Evolutionary conservation across 2,329 filamentous ascomycete species (phyloP), one percentile per base, ranked within the genome.

Genomic region (Diaporthe batatas): DNA sequence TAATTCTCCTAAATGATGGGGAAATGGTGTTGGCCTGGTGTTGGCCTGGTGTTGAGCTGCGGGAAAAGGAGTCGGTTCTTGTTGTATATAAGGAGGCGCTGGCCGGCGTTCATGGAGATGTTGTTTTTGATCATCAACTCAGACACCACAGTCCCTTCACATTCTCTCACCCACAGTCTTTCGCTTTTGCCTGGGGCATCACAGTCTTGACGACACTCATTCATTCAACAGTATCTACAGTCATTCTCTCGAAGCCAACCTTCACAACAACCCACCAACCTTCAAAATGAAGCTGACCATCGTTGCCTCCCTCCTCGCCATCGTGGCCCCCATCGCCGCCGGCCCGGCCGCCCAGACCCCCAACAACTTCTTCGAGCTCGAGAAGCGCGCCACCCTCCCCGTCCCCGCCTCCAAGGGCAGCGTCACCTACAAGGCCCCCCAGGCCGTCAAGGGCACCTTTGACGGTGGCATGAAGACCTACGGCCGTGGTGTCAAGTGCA

Each of bases 401-500:
- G 23, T 54, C 49, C 49, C 49, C 2, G 51, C 34, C 6, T 54
- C 53, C 49, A 55, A 68, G 65, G 65, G 65, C 68, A 58, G 55
- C 68, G 53, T 58, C 55, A 59, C 51, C 34, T 39, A 58, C 42
- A 53, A 49, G 54, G 5, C 68, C 5, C 18, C 68, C 32, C 53
- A 70, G 68, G 25, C 42, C 32, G n/a, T 59, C 39, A 49, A 32
- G 14, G 47, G 54, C 68, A 59, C 68, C 34, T 75, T 75, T 18
- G 73, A 75, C 32, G 73, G 86, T 68, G 84, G 81, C 39, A 83
- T 86, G 82, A 62, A 68, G 68, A 67, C 62, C 64, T 76, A 68
- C 54, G 75, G 75, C 51, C 75, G 75, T 16, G 71, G 74, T 21
- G 68, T 73, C 25, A 42, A 11, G 36, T 77, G 76, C 72, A 68